phyloP scores from a whole-genome alignment of 345 rosid genomes.

The Hibiscus trionum region DNA sequence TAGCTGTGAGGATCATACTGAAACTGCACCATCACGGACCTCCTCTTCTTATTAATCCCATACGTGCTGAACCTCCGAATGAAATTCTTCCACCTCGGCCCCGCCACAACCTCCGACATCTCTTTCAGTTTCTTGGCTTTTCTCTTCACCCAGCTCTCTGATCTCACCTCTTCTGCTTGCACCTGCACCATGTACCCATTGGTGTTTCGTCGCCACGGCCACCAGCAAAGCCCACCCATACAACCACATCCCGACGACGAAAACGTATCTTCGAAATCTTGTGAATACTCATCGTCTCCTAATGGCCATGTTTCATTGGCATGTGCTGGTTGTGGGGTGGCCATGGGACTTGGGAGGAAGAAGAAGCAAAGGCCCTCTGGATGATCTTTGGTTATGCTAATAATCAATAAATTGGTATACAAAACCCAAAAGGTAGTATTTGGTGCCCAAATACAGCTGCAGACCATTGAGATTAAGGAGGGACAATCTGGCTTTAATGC shows the following conservation, averaged over 20 bases:
- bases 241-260: conserved; percentile 30
- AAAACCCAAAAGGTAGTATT: background rate
- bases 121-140: conserved; percentile 34
- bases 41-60: conserved; percentile 29
- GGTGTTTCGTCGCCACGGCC: conserved; percentile 26
- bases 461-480: background rate
- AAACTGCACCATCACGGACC: conserved; percentile 18
- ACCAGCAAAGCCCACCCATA: conserved; percentile 17
- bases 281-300: background rate
- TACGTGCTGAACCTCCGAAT: conserved; percentile 32
- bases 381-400: background rate
- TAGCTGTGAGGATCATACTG: conserved; percentile 58
- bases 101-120: conserved; percentile 43
- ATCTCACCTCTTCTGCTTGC: background rate
- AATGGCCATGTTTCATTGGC: conserved; percentile 4
- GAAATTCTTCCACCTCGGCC: conserved; percentile 63
- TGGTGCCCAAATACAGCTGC: background rate
- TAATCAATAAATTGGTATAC: background rate
- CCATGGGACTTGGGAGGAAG: background rate
- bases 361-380: background rate
- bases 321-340: background rate
- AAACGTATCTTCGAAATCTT: conserved; percentile 24
- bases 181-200: conserved; percentile 4
- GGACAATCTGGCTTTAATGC: background rate
- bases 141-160: conserved; percentile 26